Evolutionary conservation across 2,329 filamentous ascomycete genomes (phyloP).

Genomic region (Penicillium olsonii): DNA sequence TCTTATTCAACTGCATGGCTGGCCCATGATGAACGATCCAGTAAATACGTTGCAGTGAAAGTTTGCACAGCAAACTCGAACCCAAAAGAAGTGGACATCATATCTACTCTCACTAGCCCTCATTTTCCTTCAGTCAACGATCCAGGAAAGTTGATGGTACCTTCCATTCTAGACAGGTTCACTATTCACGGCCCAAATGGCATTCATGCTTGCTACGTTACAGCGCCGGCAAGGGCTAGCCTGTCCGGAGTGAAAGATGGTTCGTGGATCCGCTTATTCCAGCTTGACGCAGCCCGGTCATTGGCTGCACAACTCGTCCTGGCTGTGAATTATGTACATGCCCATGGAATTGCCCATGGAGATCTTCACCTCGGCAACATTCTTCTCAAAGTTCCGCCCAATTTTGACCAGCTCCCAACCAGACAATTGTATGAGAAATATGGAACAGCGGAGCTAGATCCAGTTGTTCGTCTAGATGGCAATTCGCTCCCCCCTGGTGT

Average conservation of each 20-base stretch:
- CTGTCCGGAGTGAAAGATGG: slow-evolving; percentile 25
- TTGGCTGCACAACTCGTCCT: slow-evolving; percentile 25
- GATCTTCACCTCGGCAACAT: slow-evolving; percentile 29
- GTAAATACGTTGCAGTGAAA: slow-evolving; percentile 39
- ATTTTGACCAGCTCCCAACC: too few relatives aligned
- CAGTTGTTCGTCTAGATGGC: slow-evolving; percentile 25
- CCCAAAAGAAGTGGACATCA: too few relatives aligned
- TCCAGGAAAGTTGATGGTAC: too few relatives aligned
- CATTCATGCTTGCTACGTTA: slow-evolving; percentile 24
- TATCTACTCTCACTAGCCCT: too few relatives aligned
- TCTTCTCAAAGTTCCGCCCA: slow-evolving; percentile 23
- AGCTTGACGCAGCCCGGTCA: slow-evolving; percentile 20
- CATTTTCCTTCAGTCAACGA: too few relatives aligned
- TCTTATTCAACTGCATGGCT: slow-evolving; percentile 39
- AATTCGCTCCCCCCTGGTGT: slow-evolving; percentile 20
- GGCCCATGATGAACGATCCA: slow-evolving; percentile 25
- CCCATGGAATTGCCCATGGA: slow-evolving; percentile 27
- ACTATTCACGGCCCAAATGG: slow-evolving; percentile 24
- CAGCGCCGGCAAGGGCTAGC: slow-evolving; percentile 20
- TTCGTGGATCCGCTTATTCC: slow-evolving; percentile 20
- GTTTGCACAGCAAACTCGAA: slow-evolving; percentile 15
- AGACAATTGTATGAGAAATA: slow-evolving; percentile 25
- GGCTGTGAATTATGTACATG: slow-evolving; percentile 26
- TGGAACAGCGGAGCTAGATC: slow-evolving; percentile 22
- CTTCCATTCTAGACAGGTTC: slow-evolving; percentile 34